Evolutionary conservation across 345 rosid species (phyloP).

Genomic region (Aurinia saxatilis): DNA sequence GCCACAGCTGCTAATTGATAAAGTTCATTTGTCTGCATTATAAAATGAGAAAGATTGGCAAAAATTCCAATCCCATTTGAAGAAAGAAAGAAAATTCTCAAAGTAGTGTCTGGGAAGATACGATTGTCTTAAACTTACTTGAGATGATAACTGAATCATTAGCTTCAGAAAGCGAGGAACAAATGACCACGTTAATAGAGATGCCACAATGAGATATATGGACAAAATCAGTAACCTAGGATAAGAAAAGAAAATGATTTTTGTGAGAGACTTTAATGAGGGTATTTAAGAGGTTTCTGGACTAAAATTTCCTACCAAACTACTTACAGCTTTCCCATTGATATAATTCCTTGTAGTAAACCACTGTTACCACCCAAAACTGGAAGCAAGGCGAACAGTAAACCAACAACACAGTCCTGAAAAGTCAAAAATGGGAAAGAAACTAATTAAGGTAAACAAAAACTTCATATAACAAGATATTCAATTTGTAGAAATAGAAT

Average conservation of each 20-base stretch:
- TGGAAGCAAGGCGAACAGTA: slow-evolving; percentile 90
- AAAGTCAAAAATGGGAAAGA: slow-evolving; percentile 18
- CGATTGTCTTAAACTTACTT: slow-evolving; percentile 46
- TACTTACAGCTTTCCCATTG: slow-evolving; percentile 95
- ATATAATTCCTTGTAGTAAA: slow-evolving; percentile 65
- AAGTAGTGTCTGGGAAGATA: background rate
- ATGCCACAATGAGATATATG: slow-evolving; percentile 64
- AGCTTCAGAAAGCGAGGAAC: slow-evolving; percentile 95
- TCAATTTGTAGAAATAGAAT: background rate
- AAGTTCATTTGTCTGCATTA: slow-evolving; percentile 86
- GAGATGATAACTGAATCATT: slow-evolving; percentile 95
- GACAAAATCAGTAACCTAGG: slow-evolving; percentile 78
- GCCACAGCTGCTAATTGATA: slow-evolving; percentile 99
- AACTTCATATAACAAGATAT: background rate
- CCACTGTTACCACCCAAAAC: slow-evolving; percentile 97
- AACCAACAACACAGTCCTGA: slow-evolving; percentile 96
- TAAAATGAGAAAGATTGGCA: slow-evolving; percentile 19
- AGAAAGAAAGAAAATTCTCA: slow-evolving; percentile 5
- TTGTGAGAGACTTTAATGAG: background rate
- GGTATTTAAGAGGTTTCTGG: background rate
- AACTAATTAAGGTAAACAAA: slow-evolving; percentile 12
- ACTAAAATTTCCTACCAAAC: background rate
- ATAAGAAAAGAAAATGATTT: slow-evolving; percentile 1
- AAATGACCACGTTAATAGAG: slow-evolving; percentile 85
- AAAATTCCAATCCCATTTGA: background rate